phyloP scores from a whole-genome alignment of 1,284 basidiomycete genomes.

The Ustilago shanxiensis region DNA sequence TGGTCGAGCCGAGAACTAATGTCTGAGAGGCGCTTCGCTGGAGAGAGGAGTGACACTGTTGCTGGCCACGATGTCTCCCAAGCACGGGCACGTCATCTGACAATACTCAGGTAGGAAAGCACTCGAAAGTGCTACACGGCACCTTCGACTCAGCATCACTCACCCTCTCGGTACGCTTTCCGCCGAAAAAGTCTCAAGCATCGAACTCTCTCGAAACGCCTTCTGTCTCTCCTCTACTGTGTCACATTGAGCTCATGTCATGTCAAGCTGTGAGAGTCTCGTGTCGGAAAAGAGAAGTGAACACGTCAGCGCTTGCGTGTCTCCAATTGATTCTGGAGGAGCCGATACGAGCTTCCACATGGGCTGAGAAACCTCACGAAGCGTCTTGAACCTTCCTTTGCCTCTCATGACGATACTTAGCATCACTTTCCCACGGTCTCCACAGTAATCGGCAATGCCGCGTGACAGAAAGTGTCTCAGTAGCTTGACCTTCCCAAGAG shows the following conservation, averaged over 20 bases:
- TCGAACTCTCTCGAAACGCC: conserved; percentile 5
- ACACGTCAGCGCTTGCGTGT: conserved; percentile 12
- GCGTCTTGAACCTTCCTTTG: conserved; percentile 18
- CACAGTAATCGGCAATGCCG: neutral
- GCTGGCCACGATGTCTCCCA: too few relatives aligned
- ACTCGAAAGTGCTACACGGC: neutral
- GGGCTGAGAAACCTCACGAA: conserved; percentile 14
- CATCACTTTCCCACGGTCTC: neutral
- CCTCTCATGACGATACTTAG: neutral
- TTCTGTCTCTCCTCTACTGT: neutral
- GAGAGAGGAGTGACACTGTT: neutral
- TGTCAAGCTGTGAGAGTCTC: too few relatives aligned
- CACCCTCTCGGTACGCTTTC: neutral
- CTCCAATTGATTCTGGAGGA: neutral
- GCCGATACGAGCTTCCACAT: neutral
- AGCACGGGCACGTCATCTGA: neutral
- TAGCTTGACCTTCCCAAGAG: too few relatives aligned
- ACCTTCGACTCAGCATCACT: conserved; percentile 8
- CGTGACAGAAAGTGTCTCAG: too few relatives aligned
- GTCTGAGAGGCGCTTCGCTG: neutral
- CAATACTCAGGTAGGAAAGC: too few relatives aligned
- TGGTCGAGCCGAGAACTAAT: neutral
- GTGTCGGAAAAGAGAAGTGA: neutral
- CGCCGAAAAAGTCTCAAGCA: neutral
- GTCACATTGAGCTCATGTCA: neutral